Evolutionary conservation across 257 asterid species (phyloP).

Genomic region (Solanum raphanifolium): DNA sequence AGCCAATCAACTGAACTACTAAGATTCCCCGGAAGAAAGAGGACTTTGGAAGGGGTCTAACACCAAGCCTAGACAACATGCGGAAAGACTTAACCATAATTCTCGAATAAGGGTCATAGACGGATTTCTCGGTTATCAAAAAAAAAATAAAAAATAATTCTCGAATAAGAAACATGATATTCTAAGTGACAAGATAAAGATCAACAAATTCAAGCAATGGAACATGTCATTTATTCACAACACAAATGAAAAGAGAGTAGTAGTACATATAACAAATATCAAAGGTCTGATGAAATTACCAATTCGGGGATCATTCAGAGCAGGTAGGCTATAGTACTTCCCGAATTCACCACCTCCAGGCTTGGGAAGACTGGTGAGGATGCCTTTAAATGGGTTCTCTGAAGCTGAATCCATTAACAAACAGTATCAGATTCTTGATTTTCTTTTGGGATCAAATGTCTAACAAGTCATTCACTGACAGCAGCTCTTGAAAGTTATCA

Average conservation of each 20-base stretch:
- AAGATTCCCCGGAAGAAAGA: not conserved
- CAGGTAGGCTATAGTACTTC: conserved; percentile 78
- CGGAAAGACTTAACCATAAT: not conserved
- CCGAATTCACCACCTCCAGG: conserved; percentile 95
- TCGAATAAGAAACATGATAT: not conserved
- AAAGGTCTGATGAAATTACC: conserved; percentile 26
- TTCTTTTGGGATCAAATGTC: not conserved
- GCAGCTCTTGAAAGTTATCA: not conserved
- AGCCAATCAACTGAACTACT: not conserved
- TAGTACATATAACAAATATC: not conserved
- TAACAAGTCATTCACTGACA: not conserved
- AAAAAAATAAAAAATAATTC: too few species aligned
- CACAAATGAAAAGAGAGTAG: not conserved
- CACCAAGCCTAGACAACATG: not conserved
- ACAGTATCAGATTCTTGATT: conserved; percentile 1
- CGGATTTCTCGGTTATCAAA: too few species aligned
- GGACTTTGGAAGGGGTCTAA: not conserved
- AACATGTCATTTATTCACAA: not conserved
- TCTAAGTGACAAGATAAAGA: not conserved
- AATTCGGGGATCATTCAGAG: conserved; percentile 78
- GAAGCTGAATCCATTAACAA: conserved; percentile 39
- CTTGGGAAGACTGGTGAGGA: conserved; percentile 68
- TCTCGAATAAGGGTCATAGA: not conserved
- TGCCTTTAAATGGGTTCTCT: conserved; percentile 68
- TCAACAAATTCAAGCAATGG: not conserved